Evolutionary conservation across 257 asterid genomes (phyloP).

Genomic region (Osmanthus fragrans): DNA sequence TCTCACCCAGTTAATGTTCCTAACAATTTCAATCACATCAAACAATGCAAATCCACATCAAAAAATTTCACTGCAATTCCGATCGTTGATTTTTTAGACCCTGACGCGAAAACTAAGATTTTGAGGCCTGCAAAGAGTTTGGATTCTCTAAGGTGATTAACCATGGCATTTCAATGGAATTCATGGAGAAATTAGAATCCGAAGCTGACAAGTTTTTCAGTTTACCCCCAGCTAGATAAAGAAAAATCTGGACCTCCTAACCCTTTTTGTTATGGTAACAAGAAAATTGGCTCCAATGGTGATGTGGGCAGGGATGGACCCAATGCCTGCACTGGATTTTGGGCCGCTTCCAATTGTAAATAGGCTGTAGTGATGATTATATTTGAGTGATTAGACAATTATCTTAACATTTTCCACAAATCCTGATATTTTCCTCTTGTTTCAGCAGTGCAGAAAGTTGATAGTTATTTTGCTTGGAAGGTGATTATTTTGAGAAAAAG

Average conservation of each 20-base stretch:
- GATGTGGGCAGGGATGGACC: constrained; percentile 20
- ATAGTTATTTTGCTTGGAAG: not conserved
- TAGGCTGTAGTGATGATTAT: too few species aligned
- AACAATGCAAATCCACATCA: not conserved
- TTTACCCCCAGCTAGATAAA: constrained; percentile 1
- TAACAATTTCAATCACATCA: not conserved
- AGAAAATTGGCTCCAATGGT: constrained; percentile 17
- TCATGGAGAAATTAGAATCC: not conserved
- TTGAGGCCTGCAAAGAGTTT: constrained; percentile 16
- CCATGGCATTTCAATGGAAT: constrained; percentile 10
- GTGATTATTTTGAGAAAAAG: not conserved
- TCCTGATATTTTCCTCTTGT: too few species aligned
- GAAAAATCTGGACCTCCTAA: constrained; percentile 6
- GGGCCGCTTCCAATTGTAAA: too few species aligned
- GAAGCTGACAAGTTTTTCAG: constrained; percentile 16
- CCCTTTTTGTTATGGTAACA: constrained; percentile 17
- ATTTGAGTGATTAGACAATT: too few species aligned
- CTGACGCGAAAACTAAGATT: constrained; percentile 1
- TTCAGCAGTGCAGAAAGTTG: constrained; percentile 5
- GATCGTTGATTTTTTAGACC: not conserved
- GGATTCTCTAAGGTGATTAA: constrained; percentile 20
- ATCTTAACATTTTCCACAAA: too few species aligned
- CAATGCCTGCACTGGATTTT: too few species aligned
- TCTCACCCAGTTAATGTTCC: not conserved
- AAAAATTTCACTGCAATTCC: not conserved